Evolutionary conservation across 768 basidiomycete genomes (phyloP).

Genomic region (Galerina sulciceps): DNA sequence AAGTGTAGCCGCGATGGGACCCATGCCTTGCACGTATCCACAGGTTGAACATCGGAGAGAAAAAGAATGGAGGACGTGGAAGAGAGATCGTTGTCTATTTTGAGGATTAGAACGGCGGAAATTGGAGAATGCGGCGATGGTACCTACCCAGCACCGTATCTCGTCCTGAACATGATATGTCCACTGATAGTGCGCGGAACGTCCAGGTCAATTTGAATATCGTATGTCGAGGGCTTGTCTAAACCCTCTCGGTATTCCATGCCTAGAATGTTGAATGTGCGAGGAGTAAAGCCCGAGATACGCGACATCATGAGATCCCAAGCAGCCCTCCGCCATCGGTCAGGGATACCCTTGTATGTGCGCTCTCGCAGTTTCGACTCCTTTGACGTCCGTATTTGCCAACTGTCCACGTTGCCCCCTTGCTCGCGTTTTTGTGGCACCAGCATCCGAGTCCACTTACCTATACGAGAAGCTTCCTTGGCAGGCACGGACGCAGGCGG

Average conservation of each 20-base stretch:
- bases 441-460: conserved; percentile 95
- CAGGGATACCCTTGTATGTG: conserved; percentile 95
- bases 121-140: not conserved
- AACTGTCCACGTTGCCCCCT: conserved; percentile 78
- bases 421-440: conserved; percentile 65
- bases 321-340: conserved; percentile 91
- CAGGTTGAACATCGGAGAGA: conserved; percentile 84
- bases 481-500: conserved; percentile 50
- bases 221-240: conserved; percentile 85
- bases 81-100: conserved; percentile 87
- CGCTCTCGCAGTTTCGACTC: conserved; percentile 72
- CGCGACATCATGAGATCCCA: conserved; percentile 84
- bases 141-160: conserved; percentile 92
- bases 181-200: conserved; percentile 96
- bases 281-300: conserved; percentile 48
- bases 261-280: conserved; percentile 47
- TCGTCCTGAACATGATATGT: conserved; percentile 91
- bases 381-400: conserved; percentile 71
- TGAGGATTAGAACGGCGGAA: not conserved
- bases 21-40: conserved; percentile 99
- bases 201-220: conserved; percentile 97
- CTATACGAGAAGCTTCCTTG: conserved; percentile 79
- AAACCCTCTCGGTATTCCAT: conserved; percentile 63
- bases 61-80: conserved; percentile 93
- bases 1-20: conserved; percentile 92